Evolutionary conservation across 2,329 filamentous ascomycete genomes (phyloP), one percentile per base, ranked within the genome.

Genomic region (Hymenoscyphus repandus): DNA sequence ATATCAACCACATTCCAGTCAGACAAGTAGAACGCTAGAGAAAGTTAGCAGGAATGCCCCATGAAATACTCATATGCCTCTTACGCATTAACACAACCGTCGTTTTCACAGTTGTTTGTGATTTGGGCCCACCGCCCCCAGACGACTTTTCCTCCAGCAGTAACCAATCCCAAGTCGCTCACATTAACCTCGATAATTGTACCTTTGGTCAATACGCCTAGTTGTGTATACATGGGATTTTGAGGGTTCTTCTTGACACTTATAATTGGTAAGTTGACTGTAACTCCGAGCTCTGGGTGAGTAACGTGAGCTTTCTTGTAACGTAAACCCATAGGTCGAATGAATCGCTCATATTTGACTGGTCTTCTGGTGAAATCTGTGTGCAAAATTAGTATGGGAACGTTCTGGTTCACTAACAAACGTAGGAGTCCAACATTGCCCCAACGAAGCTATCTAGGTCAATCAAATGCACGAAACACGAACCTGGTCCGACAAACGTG

Each of bases 151-250:
- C 93, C 93, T 56, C 83, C 85, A 1, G 91, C 86, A 2, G 93
- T 97, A 13, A 95, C 90, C 55, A 97, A 75, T 57, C 93, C 93
- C 56, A 97, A 72, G 68, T 99, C 93, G 50, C 81, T 87, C 30
- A 96, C 90, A 67, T 99, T 96, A 63, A 97, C 90, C 71, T 97
- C 92, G 64, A 92, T 82, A 54, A 86, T 81, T 30, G 83, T 92
- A 57, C 89, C 89, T 72, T 90, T 90, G 43, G 88, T 92, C 64
- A 96, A 69, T 2, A 96, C 91, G 32, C 55, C 52, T 5, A 97
- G 75, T 66, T 96, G 90, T 0, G 92, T 96, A 72, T 96, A 96
- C 66, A 95, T 78, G 0, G 89, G 88, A 67, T 90, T 90, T 71
- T 90, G 87, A 1, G 89, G 89, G 71, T 91, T 92, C 78, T 90